Percentiles rank a stretch among this genome's conserved stretches.
These are phyloP conservation scores for Aureobasidium sp. DNA, from an alignment of 2,329 filamentous ascomycete species.

Conservation along the genomic window DNA sequence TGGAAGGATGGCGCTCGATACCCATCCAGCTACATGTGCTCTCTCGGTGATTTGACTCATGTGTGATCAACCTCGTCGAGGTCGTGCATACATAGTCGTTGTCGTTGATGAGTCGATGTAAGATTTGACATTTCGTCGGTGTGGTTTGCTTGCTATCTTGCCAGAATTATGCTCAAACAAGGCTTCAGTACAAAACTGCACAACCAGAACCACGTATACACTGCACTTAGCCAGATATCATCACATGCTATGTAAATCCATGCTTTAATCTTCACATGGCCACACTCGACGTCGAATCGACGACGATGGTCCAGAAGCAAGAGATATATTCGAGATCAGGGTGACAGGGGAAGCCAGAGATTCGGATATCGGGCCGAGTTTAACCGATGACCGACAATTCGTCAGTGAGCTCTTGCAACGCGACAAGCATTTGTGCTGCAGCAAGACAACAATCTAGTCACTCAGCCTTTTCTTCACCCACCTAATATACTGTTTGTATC, in stretches of 20 bases:
- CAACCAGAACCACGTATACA: not conserved
- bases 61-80: not conserved
- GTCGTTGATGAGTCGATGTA: no score
- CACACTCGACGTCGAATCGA: not conserved
- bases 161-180: not conserved
- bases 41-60: not conserved
- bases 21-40: not conserved
- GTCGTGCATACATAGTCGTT: no score
- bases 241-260: not conserved
- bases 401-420: constrained; percentile 2
- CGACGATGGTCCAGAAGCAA: not conserved
- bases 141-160: not conserved
- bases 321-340: not conserved
- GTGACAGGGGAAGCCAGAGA: not conserved
- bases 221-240: not conserved
- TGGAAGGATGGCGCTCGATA: not conserved
- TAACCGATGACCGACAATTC: not conserved
- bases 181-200: not conserved
- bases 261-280: not conserved
- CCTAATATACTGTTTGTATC: not conserved
- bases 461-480: not conserved
- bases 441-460: not conserved
- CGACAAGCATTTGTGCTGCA: not conserved
- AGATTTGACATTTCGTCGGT: no score
- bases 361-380: not conserved